Conservation (phyloP, 2,329 filamentous ascomycete genomes). For the Aureobasidium namibiae region DNA sequence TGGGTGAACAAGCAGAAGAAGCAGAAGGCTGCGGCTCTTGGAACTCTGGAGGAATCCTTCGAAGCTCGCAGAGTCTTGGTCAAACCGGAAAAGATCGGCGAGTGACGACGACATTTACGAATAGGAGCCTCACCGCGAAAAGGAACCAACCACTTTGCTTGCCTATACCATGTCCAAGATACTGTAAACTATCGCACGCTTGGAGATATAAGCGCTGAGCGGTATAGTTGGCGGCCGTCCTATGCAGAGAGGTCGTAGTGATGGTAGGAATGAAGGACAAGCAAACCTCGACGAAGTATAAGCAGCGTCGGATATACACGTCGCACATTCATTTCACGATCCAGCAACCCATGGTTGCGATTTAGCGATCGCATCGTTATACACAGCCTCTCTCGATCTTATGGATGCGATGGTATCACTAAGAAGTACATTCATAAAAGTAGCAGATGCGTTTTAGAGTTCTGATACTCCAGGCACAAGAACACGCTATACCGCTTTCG, state of each 20-base stretch:
- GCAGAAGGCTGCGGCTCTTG: neutral
- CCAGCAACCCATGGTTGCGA: neutral
- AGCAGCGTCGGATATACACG: no score
- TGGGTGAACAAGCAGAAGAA: neutral
- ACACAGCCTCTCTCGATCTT: neutral
- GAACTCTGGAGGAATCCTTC: conserved; percentile 1
- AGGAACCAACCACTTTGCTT: neutral
- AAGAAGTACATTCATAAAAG: neutral
- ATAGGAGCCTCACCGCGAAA: no score
- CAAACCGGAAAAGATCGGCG: neutral
- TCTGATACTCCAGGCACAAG: no score
- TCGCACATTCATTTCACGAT: no score
- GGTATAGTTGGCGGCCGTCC: no score
- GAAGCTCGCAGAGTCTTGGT: neutral
- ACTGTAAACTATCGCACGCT: no score
- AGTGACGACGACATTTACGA: neutral
- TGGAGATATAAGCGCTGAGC: no score
- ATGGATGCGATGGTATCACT: neutral
- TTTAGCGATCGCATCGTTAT: neutral
- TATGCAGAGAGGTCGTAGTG: no score
- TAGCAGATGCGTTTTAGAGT: neutral
- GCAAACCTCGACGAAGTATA: no score
- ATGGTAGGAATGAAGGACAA: no score
- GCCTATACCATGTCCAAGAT: no score
- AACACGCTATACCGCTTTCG: neutral